Base-by-base conservation (phyloP, 208 protist species). In the Leishmania aethiopica region DNA sequence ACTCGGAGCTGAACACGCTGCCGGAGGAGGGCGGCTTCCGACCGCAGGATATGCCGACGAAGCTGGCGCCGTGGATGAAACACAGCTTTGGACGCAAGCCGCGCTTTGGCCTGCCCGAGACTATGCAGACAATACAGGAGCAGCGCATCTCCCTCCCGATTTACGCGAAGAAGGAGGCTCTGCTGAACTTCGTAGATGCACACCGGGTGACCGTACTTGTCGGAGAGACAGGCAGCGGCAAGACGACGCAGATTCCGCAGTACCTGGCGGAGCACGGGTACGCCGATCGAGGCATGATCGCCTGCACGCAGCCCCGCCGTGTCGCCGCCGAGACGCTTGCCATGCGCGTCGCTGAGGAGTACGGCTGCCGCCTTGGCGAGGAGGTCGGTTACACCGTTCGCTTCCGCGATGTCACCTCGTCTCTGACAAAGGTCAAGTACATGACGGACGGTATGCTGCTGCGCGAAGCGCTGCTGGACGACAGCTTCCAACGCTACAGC, bases 401-500 rank as follows among this genome's bases (percentile, higher is more conserved):
- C 76, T 99, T 99, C 87, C 99, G 99, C 78, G 99, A 99, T 86
- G 95, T 95, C 45, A 99, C 98, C 0, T 97, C 92, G 8, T 92
- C 90, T 8, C 88, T 99, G 32, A 99, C 99, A 13, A 91, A 92
- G 40, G 99, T 99, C 78, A 99, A 99, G 88, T 99, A 99, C 93
- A 99, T 99, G 97, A 99, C 99, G 10, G 99, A 99, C 90, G 99
- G 99, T 93, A 99, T 99, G 94, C 85, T 99, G 55, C 91, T 99
- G 57, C 95, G 99, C 59, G 99, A 99, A 90, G 98, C 97, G 66
- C 92, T 99, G 37, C 83, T 98, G 40, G 99, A 99, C 89, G 90
- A 98, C 67, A 89, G 92, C 53, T 93, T 99, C 47, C 86, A 90
- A 77, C 90, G 96, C 47, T 99, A 99, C 90, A 96, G 93, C 77